Evolutionary conservation across 2,329 filamentous ascomycete genomes (phyloP).

Genomic region (Diaporthe sp.): DNA sequence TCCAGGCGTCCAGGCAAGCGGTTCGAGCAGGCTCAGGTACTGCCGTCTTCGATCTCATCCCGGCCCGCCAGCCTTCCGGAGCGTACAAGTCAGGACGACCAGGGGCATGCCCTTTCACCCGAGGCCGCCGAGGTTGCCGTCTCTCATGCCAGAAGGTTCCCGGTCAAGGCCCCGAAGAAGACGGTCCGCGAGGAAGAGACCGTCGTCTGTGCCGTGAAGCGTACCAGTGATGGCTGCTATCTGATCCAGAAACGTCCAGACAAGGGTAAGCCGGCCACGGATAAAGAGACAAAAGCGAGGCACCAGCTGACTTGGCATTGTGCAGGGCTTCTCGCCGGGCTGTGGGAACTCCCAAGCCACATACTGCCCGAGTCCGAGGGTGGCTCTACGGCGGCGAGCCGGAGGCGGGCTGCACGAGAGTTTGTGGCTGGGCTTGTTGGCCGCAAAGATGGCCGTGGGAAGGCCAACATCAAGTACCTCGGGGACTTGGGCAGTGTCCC

Average conservation of each 20-base stretch:
- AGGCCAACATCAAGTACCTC: slow-evolving; percentile 49
- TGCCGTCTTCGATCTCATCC: slow-evolving; percentile 52
- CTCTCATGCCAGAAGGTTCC: slow-evolving; percentile 65
- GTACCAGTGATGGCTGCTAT: slow-evolving; percentile 55
- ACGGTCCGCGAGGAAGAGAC: slow-evolving; percentile 66
- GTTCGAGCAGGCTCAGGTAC: slow-evolving; percentile 50
- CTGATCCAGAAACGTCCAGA: slow-evolving; percentile 65
- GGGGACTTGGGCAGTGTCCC: slow-evolving; percentile 66
- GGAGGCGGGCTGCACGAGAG: slow-evolving; percentile 52
- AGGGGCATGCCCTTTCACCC: not conserved
- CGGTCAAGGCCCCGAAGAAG: slow-evolving; percentile 66
- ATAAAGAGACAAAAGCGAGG: not conserved
- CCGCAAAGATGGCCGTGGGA: slow-evolving; percentile 34
- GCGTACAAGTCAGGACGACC: slow-evolving; percentile 1
- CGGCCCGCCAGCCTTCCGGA: slow-evolving; percentile 1
- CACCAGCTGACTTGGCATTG: not conserved
- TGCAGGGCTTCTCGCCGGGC: slow-evolving; percentile 62
- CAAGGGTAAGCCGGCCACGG: slow-evolving; percentile 53
- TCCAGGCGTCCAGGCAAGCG: not conserved
- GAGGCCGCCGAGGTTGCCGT: slow-evolving; percentile 53
- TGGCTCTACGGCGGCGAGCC: slow-evolving; percentile 49
- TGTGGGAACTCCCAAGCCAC: slow-evolving; percentile 70
- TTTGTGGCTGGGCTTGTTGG: slow-evolving; percentile 51
- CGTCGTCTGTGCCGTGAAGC: slow-evolving; percentile 66
- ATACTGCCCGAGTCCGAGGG: slow-evolving; percentile 50